These are phyloP conservation scores for Ambrosiella beaveri DNA, from an alignment of 2,329 filamentous ascomycete genomes.

Conservation along the genomic window DNA sequence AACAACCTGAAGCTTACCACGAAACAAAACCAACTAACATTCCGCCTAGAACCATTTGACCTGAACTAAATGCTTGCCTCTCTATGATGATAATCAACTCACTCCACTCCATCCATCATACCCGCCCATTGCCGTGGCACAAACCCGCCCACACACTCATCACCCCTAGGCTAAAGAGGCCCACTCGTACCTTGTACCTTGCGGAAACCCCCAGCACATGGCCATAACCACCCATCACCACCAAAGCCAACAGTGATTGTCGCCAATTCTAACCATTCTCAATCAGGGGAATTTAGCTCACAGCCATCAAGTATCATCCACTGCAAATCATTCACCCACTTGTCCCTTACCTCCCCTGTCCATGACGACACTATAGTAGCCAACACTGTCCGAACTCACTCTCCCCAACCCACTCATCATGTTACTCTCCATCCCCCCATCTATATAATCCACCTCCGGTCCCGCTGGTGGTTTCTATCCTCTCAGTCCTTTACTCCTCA, in stretches of 20 bases:
- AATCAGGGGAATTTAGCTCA: not conserved
- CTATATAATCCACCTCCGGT: not conserved
- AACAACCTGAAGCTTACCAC: not conserved
- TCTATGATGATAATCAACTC: not conserved
- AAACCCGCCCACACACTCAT: no score
- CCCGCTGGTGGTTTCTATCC: accelerated
- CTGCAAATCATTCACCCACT: not conserved
- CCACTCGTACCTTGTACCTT: no score
- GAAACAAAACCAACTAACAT: not conserved
- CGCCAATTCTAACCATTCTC: not conserved
- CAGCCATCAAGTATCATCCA: no score
- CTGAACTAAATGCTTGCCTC: not conserved
- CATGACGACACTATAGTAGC: not conserved
- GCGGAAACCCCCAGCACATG: no score
- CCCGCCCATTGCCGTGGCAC: no score
- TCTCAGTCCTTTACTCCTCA: not conserved
- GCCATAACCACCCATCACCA: no score
- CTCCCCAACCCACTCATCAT: not conserved
- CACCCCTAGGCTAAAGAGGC: no score
- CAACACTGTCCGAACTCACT: not conserved
- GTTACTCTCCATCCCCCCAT: not conserved
- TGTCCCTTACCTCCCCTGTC: not conserved
- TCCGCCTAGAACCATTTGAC: not conserved
- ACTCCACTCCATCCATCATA: no score
- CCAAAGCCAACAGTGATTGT: not conserved